phyloP scores from a whole-genome alignment of 352 stramenopile genomes.

The Phytophthora hybrid region DNA sequence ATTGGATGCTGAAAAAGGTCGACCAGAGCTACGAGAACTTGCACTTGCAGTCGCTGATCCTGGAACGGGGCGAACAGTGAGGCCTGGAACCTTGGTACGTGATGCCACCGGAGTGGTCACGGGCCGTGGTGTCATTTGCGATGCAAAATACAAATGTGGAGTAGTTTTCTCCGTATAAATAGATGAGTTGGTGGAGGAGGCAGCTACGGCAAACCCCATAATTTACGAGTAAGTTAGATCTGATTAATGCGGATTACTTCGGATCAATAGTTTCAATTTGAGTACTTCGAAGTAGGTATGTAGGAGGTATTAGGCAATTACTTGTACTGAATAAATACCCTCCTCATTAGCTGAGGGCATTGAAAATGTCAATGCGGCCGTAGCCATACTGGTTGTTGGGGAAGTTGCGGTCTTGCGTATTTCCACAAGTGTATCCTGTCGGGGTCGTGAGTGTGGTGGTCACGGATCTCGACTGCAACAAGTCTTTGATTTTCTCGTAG shows the following conservation, averaged over 20 bases:
- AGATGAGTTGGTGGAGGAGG: background rate
- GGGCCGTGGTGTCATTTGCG: slow-evolving; percentile 20
- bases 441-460: slow-evolving; percentile 38
- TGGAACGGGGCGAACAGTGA: slow-evolving; percentile 15
- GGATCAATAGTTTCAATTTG: background rate
- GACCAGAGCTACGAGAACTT: slow-evolving; percentile 27
- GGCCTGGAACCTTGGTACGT: background rate
- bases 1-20: slow-evolving; percentile 62
- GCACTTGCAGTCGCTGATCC: slow-evolving; percentile 10
- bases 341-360: slow-evolving; percentile 28
- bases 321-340: background rate
- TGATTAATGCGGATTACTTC: background rate
- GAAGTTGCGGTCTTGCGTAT: slow-evolving; percentile 46
- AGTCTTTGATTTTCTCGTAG: slow-evolving; percentile 53
- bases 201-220: background rate
- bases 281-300: background rate
- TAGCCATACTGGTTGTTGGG: slow-evolving; percentile 75
- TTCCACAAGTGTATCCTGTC: slow-evolving; percentile 49
- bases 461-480: slow-evolving; percentile 43
- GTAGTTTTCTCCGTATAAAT: slow-evolving; percentile 13
- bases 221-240: background rate
- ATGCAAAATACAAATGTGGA: background rate
- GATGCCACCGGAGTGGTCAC: slow-evolving; percentile 23
- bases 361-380: slow-evolving; percentile 55
- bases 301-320: background rate